Conservation (phyloP, 1,284 basidiomycete species). For the Trametes pubescens region DNA sequence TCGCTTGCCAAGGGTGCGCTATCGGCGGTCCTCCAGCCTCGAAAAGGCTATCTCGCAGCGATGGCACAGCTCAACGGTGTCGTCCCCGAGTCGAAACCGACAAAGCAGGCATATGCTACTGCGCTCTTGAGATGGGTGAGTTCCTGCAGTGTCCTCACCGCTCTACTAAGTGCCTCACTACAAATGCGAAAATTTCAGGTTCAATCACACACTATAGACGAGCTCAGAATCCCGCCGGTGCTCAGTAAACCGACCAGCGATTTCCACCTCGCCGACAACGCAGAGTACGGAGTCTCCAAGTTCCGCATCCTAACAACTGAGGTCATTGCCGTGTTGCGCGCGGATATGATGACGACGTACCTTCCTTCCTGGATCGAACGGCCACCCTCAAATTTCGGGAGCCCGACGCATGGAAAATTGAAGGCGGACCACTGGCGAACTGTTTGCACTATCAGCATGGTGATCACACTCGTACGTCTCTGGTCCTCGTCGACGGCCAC, state of each 20-base stretch:
- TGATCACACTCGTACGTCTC: constrained; percentile 26
- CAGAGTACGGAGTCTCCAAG: not conserved
- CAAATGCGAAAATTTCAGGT: too few species aligned
- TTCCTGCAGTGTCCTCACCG: too few species aligned
- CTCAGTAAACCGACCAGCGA: not conserved
- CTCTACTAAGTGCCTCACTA: too few species aligned
- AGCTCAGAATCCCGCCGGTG: not conserved
- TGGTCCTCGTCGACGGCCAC: not conserved
- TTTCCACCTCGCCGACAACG: constrained; percentile 1
- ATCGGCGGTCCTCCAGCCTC: too few species aligned
- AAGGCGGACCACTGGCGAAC: constrained; percentile 41
- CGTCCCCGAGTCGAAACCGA: too few species aligned
- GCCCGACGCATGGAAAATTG: constrained; percentile 34
- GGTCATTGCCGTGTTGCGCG: constrained; percentile 22
- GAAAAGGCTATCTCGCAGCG: too few species aligned
- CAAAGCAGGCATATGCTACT: too few species aligned
- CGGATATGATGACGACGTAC: constrained; percentile 24
- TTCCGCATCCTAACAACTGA: not conserved
- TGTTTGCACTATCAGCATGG: constrained; percentile 32
- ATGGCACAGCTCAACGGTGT: too few species aligned
- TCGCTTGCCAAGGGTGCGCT: too few species aligned
- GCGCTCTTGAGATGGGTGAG: too few species aligned
- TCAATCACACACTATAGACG: too few species aligned
- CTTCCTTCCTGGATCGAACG: constrained; percentile 37
- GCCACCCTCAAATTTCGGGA: constrained; percentile 32